phyloP scores from a whole-genome alignment of 768 basidiomycete genomes.

The Cyathus striatus region DNA sequence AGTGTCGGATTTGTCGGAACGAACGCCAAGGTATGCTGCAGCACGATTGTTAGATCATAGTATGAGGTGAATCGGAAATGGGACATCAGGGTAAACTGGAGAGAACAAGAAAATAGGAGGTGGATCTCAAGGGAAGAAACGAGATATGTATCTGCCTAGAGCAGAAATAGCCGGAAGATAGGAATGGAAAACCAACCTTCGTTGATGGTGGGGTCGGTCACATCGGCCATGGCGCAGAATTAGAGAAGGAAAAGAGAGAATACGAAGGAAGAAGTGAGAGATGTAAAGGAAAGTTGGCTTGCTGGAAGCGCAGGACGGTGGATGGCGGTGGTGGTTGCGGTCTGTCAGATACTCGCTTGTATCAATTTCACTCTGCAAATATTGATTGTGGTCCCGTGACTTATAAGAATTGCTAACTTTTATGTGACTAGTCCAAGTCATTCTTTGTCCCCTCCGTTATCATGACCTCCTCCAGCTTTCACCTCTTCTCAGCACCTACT shows the following conservation, averaged over 20 bases:
- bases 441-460: neutral
- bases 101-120: neutral
- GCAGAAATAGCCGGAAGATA: neutral
- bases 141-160: neutral
- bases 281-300: neutral
- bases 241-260: neutral
- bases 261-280: neutral
- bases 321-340: too few species aligned
- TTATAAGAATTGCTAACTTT: neutral
- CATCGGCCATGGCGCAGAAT: conserved; percentile 61
- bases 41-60: conserved; percentile 12
- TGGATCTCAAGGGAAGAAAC: neutral
- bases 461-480: conserved; percentile 19
- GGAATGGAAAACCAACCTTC: conserved; percentile 46
- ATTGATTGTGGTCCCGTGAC: too few species aligned
- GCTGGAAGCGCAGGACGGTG: neutral
- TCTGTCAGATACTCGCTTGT: too few species aligned
- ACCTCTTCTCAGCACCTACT: conserved; percentile 7
- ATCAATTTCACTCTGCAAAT: too few species aligned
- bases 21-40: conserved; percentile 83
- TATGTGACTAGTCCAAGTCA: neutral
- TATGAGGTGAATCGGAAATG: conserved; percentile 2
- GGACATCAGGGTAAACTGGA: conserved; percentile 4
- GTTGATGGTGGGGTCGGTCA: conserved; percentile 65
- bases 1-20: conserved; percentile 77